Conservation (phyloP, 805 yeast species). For the Cephaloascus albidus region DNA sequence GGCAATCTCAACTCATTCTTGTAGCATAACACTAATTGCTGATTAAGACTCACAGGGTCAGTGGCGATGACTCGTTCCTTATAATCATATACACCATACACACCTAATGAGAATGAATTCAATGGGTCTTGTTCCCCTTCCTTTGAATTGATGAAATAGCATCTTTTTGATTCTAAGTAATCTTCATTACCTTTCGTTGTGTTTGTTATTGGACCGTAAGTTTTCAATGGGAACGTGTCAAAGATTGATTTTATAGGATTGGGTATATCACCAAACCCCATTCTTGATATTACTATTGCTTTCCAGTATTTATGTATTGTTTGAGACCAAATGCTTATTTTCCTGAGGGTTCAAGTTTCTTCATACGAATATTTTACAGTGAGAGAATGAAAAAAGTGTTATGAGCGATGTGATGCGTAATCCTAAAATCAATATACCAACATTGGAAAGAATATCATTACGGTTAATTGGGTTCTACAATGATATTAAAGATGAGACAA, state of each 20-base stretch:
- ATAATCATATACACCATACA: slow-evolving; percentile 32
- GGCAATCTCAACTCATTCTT: slow-evolving; percentile 38
- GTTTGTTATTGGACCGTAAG: slow-evolving; percentile 25
- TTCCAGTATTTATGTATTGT: too few relatives aligned
- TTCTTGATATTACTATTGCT: too few relatives aligned
- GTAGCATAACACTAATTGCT: slow-evolving; percentile 34
- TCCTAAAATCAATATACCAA: too few relatives aligned
- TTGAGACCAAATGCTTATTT: too few relatives aligned
- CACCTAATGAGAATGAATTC: slow-evolving; percentile 41
- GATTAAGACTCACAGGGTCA: slow-evolving; percentile 49
- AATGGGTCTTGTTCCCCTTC: slow-evolving; percentile 4
- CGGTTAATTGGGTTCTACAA: too few relatives aligned
- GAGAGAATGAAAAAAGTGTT: too few relatives aligned
- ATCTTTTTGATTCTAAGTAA: slow-evolving; percentile 7
- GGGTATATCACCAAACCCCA: slow-evolving; percentile 16
- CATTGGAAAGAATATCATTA: too few relatives aligned
- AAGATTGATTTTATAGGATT: slow-evolving; percentile 32
- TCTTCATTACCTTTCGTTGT: slow-evolving; percentile 6
- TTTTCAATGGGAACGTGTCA: slow-evolving; percentile 40
- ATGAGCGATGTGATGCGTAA: too few relatives aligned
- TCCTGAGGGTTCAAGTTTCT: too few relatives aligned
- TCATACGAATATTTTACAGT: too few relatives aligned
- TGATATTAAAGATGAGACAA: too few relatives aligned
- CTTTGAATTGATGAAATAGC: slow-evolving; percentile 7
- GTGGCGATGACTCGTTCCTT: slow-evolving; percentile 31